phyloP scores from a whole-genome alignment of 2,329 filamentous ascomycete species.

The Xylaria sp. region DNA sequence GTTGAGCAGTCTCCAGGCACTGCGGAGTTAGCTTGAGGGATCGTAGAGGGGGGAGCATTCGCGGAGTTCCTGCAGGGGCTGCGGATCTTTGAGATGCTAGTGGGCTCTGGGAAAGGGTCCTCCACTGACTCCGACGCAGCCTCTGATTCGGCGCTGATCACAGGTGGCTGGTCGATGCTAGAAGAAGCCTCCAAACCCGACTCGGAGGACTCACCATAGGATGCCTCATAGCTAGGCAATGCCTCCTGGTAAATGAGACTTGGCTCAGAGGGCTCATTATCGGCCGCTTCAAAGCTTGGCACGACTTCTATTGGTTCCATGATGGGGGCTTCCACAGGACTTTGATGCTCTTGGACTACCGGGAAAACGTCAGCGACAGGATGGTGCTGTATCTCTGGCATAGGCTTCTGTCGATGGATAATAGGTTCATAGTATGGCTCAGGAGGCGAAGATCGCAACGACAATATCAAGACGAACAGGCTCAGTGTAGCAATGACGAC shows the following conservation, averaged over 20 bases:
- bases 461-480: conserved; percentile 64
- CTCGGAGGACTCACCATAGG: conserved; percentile 2
- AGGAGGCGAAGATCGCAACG: conserved; percentile 52
- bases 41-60: background rate
- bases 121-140: background rate
- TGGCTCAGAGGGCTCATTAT: background rate
- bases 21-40: background rate
- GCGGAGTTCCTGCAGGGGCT: conserved; percentile 39
- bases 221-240: conserved; percentile 13
- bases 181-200: background rate
- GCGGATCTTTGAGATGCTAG: conserved; percentile 40
- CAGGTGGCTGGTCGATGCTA: conserved; percentile 19
- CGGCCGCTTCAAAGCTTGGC: conserved; percentile 4
- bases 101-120: conserved; percentile 7
- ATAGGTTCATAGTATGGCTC: conserved; percentile 49
- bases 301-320: conserved; percentile 21
- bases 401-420: conserved; percentile 43
- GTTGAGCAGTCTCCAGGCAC: background rate
- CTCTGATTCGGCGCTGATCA: conserved; percentile 3
- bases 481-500: conserved; percentile 66
- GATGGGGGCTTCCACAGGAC: conserved; percentile 11
- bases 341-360: conserved; percentile 24
- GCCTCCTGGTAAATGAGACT: conserved; percentile 10
- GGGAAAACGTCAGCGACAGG: conserved; percentile 32
- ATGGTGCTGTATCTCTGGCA: conserved; percentile 42